Base-by-base conservation (phyloP, 495 filamentous ascomycete species). In the Hypoxylon intermedium region DNA sequence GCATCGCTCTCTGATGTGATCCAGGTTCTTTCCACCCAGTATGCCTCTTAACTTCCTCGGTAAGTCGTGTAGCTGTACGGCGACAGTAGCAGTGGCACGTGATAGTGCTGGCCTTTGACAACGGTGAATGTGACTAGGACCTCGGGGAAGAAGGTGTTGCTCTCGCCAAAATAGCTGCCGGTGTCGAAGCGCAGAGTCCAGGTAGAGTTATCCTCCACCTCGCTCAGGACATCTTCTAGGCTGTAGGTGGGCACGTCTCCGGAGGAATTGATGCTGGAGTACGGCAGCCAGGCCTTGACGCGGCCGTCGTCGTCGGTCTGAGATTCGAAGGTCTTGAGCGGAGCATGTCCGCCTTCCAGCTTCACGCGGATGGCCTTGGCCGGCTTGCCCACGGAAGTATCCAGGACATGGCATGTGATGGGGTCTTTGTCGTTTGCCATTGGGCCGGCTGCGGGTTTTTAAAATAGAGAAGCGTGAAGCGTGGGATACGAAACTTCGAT, bases 51-150 rank as follows among this genome's bases (percentile, higher is more conserved):
- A 53, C 81, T 85, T 26, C 94, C 94, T 66, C 94, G 79, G 74
- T 98, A 98, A 5, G 94, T 97, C 44, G 90, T 90, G 77, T 96
- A 98, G 68, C 87, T 91, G 79, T 87, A 97, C 37, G 93, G 93
- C 50, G 90, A 85, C 75, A 98, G 71, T 72, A 98, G 65, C 70
- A 98, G 76, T 20, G 94, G 94, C 3, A 98, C 89, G 83, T 98
- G 94, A 67, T 92, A 97, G 76, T 95, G 89, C 76, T 89, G 82
- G 9, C 78, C 85, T 43, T 82, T 79, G 58, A 84, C 81, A 2
- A 93, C 91, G 38, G 83, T 84, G 72, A 98, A 97, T 48, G 85
- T 85, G 34, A 98, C 83, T 72, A 87, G 86, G n/a, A 97, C 92
- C 75, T 93, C 89, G 19, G 91, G 91, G 72, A 91, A 97, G 71